phyloP scores from a whole-genome alignment of 2,329 filamentous ascomycete species.

The Elsinoe australis region DNA sequence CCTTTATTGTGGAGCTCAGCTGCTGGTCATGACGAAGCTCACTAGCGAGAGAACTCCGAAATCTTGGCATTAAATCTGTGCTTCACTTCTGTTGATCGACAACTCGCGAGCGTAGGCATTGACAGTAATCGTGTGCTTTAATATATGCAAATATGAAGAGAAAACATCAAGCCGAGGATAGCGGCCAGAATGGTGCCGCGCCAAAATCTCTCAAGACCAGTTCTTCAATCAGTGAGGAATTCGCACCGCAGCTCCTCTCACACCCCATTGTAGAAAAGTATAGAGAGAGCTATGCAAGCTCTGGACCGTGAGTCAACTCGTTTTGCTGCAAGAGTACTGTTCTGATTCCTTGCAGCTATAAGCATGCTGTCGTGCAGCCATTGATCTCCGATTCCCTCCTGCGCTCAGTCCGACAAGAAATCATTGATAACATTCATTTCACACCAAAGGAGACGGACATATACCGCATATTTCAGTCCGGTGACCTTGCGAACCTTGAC shows the following conservation, averaged over 20 bases:
- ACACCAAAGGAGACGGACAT: constrained; percentile 99
- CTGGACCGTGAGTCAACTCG: constrained; percentile 41
- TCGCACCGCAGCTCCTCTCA: constrained; percentile 60
- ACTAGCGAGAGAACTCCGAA: not conserved
- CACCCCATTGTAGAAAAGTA: constrained; percentile 51
- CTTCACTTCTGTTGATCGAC: not conserved
- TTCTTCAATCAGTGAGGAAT: constrained; percentile 42
- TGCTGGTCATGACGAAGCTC: not conserved
- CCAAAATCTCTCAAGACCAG: constrained; percentile 29
- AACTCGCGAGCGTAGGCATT: too few species aligned
- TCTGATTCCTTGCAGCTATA: constrained; percentile 52
- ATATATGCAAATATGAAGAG: constrained; percentile 37
- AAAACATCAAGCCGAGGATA: constrained; percentile 30
- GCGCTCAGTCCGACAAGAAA: constrained; percentile 78
- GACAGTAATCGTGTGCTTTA: too few species aligned
- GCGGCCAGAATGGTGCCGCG: constrained; percentile 28
- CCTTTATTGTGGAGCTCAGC: too few species aligned
- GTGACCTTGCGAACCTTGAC: constrained; percentile 92
- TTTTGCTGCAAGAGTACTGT: constrained; percentile 18
- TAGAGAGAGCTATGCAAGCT: constrained; percentile 54
- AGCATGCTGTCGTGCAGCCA: constrained; percentile 79
- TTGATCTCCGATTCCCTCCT: constrained; percentile 76
- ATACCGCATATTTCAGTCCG: constrained; percentile 98
- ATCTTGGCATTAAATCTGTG: constrained; percentile 12
- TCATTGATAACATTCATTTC: constrained; percentile 77